phyloP scores from a whole-genome alignment of 352 stramenopile genomes.

The Phytophthora pluvialis region DNA sequence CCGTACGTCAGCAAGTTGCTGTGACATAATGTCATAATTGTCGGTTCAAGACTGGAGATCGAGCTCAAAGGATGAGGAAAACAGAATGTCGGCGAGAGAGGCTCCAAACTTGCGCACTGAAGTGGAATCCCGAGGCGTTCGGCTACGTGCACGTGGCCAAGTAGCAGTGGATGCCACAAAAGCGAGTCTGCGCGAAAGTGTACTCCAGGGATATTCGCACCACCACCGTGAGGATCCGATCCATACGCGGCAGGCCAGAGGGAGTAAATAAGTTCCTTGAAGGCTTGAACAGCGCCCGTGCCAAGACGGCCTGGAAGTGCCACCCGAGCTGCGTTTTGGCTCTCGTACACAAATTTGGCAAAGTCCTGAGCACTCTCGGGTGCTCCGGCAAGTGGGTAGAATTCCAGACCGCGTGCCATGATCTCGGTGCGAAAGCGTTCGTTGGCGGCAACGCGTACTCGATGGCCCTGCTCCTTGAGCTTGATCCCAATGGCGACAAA shows the following conservation, averaged over 20 bases:
- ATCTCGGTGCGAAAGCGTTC: conserved; percentile 68
- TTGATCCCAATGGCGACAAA: conserved; percentile 64
- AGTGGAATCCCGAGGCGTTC: conserved; percentile 59
- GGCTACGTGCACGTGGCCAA: conserved; percentile 57
- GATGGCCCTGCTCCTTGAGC: conserved; percentile 73
- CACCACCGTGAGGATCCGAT: conserved; percentile 43
- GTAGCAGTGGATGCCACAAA: conserved; percentile 47
- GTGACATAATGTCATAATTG: conserved; percentile 38
- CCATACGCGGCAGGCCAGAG: conserved; percentile 48
- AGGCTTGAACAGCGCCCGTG: conserved; percentile 30
- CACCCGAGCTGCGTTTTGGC: conserved; percentile 22
- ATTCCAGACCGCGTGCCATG: conserved; percentile 48
- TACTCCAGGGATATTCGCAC: conserved; percentile 30
- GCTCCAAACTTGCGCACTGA: conserved; percentile 47
- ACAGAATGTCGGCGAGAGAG: conserved; percentile 45
- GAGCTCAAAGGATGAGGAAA: conserved; percentile 54
- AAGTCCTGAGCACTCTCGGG: conserved; percentile 37
- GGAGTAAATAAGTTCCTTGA: conserved; percentile 55
- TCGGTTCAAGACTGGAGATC: conserved; percentile 19
- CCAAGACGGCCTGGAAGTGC: conserved; percentile 29
- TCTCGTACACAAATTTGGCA: conserved; percentile 27
- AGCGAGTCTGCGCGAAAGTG: conserved; percentile 56
- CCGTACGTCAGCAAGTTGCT: conserved; percentile 48
- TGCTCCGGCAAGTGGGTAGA: conserved; percentile 48
- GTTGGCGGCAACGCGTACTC: conserved; percentile 82